Evolutionary conservation across 2,329 filamentous ascomycete genomes (phyloP).

Genomic region (Colletotrichum lini): DNA sequence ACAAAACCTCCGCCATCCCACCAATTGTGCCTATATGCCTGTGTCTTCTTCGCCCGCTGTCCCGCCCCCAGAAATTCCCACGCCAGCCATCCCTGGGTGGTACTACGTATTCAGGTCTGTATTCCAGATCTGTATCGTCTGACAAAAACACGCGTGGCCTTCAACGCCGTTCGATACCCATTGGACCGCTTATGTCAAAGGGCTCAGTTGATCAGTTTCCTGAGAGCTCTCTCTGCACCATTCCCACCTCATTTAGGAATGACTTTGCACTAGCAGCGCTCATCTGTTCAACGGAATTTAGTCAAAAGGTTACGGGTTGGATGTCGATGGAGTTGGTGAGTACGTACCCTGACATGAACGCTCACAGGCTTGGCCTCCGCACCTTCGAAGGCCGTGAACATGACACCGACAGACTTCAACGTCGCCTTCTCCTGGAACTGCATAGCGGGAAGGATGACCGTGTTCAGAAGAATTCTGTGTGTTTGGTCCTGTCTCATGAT

Average conservation of each 20-base stretch:
- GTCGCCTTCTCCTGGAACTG: slow-evolving; percentile 83
- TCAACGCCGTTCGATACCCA: slow-evolving; percentile 9
- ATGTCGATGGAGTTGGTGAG: background rate
- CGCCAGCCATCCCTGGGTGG: slow-evolving; percentile 16
- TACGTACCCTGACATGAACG: slow-evolving; percentile 72
- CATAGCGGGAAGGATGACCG: slow-evolving; percentile 83
- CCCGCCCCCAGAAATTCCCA: slow-evolving; percentile 19
- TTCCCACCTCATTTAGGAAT: slow-evolving; percentile 65
- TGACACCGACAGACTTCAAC: slow-evolving; percentile 78
- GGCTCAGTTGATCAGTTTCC: slow-evolving; percentile 48
- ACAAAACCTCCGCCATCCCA: slow-evolving; percentile 18
- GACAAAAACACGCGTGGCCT: slow-evolving; percentile 11
- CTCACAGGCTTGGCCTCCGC: slow-evolving; percentile 68
- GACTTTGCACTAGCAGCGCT: slow-evolving; percentile 66
- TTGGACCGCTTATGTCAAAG: slow-evolving; percentile 6
- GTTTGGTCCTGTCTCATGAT: slow-evolving; percentile 94
- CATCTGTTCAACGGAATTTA: slow-evolving; percentile 58
- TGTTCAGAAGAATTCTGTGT: slow-evolving; percentile 89
- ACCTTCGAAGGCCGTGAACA: slow-evolving; percentile 75
- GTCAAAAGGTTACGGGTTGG: slow-evolving; percentile 10
- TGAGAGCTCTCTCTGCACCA: slow-evolving; percentile 66
- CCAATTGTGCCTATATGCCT: slow-evolving; percentile 31
- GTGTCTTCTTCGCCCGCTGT: slow-evolving; percentile 17
- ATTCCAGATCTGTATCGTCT: slow-evolving; percentile 6
- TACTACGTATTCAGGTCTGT: slow-evolving; percentile 9